phyloP scores from a whole-genome alignment of 1,284 basidiomycete genomes.

The Moesziomyces globuligerus region DNA sequence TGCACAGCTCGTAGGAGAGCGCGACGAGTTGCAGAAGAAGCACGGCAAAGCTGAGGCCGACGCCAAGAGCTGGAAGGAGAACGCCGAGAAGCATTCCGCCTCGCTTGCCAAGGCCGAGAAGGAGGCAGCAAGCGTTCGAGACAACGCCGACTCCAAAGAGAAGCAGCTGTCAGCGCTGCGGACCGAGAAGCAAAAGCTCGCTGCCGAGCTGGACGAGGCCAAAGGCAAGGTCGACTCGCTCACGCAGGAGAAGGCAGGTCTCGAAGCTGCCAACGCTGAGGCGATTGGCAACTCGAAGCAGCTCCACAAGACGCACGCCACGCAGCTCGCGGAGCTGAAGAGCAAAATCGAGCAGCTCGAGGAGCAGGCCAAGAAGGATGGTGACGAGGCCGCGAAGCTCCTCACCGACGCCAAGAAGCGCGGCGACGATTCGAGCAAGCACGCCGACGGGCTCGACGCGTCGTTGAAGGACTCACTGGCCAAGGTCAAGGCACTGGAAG shows the following conservation, averaged over 20 bases:
- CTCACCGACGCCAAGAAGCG: constrained; percentile 22
- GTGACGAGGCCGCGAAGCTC: constrained; percentile 11
- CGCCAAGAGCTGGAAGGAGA: constrained; percentile 11
- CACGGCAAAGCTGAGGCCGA: constrained; percentile 21
- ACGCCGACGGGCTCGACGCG: constrained; percentile 13
- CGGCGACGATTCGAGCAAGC: constrained; percentile 16
- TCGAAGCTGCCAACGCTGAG: constrained; percentile 25
- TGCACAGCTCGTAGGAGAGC: constrained; percentile 1
- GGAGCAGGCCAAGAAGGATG: constrained; percentile 12
- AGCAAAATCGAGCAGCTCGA: constrained; percentile 32
- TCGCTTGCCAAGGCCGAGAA: constrained; percentile 24
- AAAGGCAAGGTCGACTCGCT: constrained; percentile 29
- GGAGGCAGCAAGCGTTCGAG: constrained; percentile 12
- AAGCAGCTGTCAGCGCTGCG: constrained; percentile 21
- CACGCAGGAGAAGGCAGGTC: constrained; percentile 18
- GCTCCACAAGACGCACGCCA: constrained; percentile 14
- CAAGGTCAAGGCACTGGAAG: constrained; percentile 13
- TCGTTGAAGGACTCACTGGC: constrained; percentile 18
- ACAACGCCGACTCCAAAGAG: constrained; percentile 18
- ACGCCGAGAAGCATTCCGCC: constrained; percentile 11
- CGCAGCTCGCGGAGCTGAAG: constrained; percentile 22
- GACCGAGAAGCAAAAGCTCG: constrained; percentile 35
- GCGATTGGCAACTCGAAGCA: constrained; percentile 15
- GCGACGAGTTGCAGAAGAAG: constrained; percentile 21
- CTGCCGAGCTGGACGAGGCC: constrained; percentile 20